phyloP scores from a whole-genome alignment of 2,329 filamentous ascomycete genomes.

The Curvularia verruculosa region DNA sequence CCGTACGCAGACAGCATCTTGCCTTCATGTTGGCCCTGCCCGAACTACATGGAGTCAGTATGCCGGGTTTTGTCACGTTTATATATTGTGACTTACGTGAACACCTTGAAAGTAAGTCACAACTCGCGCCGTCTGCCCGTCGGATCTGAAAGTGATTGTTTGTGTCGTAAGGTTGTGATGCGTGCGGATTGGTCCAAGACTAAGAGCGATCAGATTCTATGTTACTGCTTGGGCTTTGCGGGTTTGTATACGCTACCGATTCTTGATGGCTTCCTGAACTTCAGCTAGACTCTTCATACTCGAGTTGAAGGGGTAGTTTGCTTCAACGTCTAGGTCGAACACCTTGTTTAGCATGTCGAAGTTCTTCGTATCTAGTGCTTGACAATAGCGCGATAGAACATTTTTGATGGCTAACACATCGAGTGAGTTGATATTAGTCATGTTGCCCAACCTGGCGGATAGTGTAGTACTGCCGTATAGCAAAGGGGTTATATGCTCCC shows the following conservation, averaged over 20 bases:
- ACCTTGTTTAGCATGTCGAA: slow-evolving; percentile 49
- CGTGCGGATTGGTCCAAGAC: slow-evolving; percentile 49
- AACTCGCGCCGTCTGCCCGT: slow-evolving; percentile 42
- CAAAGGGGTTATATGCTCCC: slow-evolving; percentile 8
- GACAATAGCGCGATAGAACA: slow-evolving; percentile 51
- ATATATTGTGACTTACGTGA: slow-evolving; percentile 29
- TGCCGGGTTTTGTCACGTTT: not conserved
- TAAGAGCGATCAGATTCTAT: slow-evolving; percentile 18
- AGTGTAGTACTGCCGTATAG: not conserved
- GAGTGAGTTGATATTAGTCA: slow-evolving; percentile 29
- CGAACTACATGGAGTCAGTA: slow-evolving; percentile 33
- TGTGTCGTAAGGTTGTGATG: slow-evolving; percentile 55
- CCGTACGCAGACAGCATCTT: slow-evolving; percentile 52
- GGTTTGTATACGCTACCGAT: slow-evolving; percentile 32
- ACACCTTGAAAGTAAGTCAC: slow-evolving; percentile 52
- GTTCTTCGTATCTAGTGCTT: slow-evolving; percentile 53
- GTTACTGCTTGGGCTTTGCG: not conserved
- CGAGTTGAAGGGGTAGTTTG: slow-evolving; percentile 49
- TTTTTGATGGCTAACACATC: slow-evolving; percentile 51
- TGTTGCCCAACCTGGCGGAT: not conserved
- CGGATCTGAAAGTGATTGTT: slow-evolving; percentile 41
- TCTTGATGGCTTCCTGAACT: slow-evolving; percentile 42
- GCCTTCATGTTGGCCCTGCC: slow-evolving; percentile 51
- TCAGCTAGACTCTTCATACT: slow-evolving; percentile 44
- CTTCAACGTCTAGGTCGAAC: slow-evolving; percentile 49